Evolutionary conservation across 306 rosid species (phyloP).

Genomic region (Argentina anserina): DNA sequence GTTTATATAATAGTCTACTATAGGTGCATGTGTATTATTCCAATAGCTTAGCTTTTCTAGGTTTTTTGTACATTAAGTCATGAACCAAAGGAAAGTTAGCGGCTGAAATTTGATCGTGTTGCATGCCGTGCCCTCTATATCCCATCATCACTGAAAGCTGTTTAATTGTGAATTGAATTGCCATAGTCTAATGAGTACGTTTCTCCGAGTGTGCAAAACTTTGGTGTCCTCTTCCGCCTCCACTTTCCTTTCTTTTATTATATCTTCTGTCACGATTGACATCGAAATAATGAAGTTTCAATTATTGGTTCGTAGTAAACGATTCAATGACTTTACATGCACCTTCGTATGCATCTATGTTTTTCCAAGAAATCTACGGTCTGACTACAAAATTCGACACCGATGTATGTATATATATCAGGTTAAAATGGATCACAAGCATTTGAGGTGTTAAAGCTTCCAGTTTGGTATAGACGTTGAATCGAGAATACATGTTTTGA

Average conservation of each 20-base stretch:
- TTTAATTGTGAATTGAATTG: neutral
- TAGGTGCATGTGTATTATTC: neutral
- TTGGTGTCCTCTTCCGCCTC: neutral
- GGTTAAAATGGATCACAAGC: too few relatives aligned
- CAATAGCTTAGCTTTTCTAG: neutral
- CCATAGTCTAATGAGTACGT: neutral
- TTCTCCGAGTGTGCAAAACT: neutral
- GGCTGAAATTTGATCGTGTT: neutral
- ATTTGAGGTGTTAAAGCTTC: too few relatives aligned
- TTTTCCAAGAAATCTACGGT: neutral
- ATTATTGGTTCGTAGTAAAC: neutral
- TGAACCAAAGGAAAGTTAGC: neutral
- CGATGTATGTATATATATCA: too few relatives aligned
- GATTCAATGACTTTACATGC: neutral
- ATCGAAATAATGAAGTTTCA: slow-evolving; percentile 4
- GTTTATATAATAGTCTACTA: neutral
- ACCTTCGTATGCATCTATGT: neutral
- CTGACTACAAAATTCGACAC: too few relatives aligned
- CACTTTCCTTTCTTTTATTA: neutral
- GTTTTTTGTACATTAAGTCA: too few relatives aligned
- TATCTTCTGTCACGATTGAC: slow-evolving; percentile 5
- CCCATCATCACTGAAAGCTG: neutral
- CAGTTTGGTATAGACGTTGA: too few relatives aligned
- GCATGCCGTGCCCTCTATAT: neutral
- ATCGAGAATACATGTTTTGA: too few relatives aligned